Base-by-base conservation (phyloP, 371 early-diverging fungal species). In the Umbelopsis sp. region DNA sequence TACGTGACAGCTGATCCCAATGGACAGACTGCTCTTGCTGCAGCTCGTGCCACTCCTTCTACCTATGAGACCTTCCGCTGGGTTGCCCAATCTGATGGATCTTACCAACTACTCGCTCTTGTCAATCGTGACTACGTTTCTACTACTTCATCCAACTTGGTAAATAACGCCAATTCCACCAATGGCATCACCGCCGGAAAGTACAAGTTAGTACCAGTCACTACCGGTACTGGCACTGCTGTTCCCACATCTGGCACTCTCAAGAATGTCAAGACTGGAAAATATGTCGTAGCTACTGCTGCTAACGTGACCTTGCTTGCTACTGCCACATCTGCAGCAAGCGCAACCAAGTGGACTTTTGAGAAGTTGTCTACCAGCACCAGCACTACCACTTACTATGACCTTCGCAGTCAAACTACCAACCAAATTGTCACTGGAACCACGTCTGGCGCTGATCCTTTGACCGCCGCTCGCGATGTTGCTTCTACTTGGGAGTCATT, bases 1-100 rank as follows among this genome's bases (percentile, higher is more conserved):
- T 64, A 64, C 16, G 64, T 64, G 8, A 64, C 64, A 16, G 64
- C 64, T 22, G 64, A 64, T 64, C 64, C 64, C 45, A 64, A 64
- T 29, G 64, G 64, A 11, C 32, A 12, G 8, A 12, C 64, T 64
- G 24, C 44, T 64, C 44, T 64, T 10, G 20, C 41, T 12, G 64
- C 64, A 11, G 64, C 44, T 24, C 64, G 64, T 7, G 44, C 64
- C 20, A 44, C 45, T 20, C 44, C 64, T 4, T 64, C 64, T 35
- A 64, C 64, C 9, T 64, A 64, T 64, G 64, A 64, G 44, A 64
- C 46, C 10, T 64, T 64, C 64, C n/a, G 44, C 22, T 64, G 64
- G 64, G 10, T 44, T 14, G 12, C 46, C 3, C 64, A 64, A 46
- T 44, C 18, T 4, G 64, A 64, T 18, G 64, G 64, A 3, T 64